Evolutionary conservation across 345 rosid genomes (phyloP).

Genomic region (Stellera chamaejasme): DNA sequence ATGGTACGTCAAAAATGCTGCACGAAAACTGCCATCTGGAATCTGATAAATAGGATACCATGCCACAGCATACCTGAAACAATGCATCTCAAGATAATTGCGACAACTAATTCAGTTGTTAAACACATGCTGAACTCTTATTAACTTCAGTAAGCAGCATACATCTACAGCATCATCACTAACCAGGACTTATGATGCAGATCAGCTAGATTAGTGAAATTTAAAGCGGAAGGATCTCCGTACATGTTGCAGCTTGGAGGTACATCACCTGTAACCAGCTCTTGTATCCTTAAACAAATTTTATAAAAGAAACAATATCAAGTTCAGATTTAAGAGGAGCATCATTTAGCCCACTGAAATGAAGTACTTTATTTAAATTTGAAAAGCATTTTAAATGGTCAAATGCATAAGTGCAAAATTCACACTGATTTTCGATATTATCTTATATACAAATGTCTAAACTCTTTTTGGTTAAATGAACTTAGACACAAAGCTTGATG

Average conservation of each 20-base stretch:
- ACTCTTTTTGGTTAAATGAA: too few species aligned
- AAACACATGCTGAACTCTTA: background rate
- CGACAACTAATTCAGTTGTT: background rate
- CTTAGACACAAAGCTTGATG: too few species aligned
- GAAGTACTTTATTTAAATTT: too few species aligned
- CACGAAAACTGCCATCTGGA: conserved; percentile 51
- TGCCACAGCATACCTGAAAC: conserved; percentile 55
- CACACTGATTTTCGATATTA: too few species aligned
- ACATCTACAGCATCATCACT: conserved; percentile 8
- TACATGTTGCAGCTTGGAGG: conserved; percentile 25
- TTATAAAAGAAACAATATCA: conserved; percentile 8
- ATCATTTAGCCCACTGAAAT: too few species aligned
- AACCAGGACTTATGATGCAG: conserved; percentile 55
- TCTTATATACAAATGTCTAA: too few species aligned
- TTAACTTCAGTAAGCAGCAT: background rate
- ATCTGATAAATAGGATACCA: conserved; percentile 66
- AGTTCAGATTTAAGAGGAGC: background rate
- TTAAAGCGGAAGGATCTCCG: conserved; percentile 34
- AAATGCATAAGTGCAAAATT: too few species aligned
- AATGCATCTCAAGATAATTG: background rate
- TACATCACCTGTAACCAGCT: conserved; percentile 25
- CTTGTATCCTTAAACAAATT: conserved; percentile 30
- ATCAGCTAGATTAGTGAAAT: conserved; percentile 28
- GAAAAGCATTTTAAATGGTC: too few species aligned
- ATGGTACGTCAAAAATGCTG: conserved; percentile 57